Evolutionary conservation across 192 early-diverging fungal genomes (phyloP), one percentile per base, ranked within the genome.

Genomic region (Coemansia sp.): DNA sequence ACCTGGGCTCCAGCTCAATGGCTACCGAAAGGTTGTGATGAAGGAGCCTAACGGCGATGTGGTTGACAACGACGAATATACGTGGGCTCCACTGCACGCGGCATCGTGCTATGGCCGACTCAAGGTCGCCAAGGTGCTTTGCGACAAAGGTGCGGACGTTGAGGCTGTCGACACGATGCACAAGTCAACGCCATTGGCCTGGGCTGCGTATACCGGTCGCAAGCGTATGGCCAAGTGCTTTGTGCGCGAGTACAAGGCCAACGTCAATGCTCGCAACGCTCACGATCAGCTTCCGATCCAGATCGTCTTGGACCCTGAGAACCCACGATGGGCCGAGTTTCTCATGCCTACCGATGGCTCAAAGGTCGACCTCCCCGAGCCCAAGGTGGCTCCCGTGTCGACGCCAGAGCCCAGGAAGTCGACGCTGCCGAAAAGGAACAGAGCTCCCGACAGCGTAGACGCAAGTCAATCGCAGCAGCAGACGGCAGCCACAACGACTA

Each of bases 81-180:
- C 89, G 5, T 98, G 95, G 95, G 80, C 85, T 0, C 89, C 91
- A 32, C 73, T 98, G 29, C 95, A 98, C 70, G 92, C 94, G 4
- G 94, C 94, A 0, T 85, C 90, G 14, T 98, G 91, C 74, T 91
- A 88, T 74, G 94, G 94, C 8, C 76, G 89, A 27, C 72, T 85
- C 23, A 88, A 91, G 44, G 79, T 94, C 14, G 75, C 90, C 8
- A 79, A 86, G 59, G 70, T 86, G 21, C 86, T 98, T 12, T 85
- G 95, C 67, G 86, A 86, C 6, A 80, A 86, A 39, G 92, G 92
- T 11, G 94, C 92, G 5, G 73, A 94, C 46, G 77, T 96, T 25
- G 93, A 96, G 67, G 66, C 92, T 0, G 74, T 89, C 11, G 95
- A 98, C 74, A 94, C 94, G 2, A 91, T 93, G 90, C 90, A 95